A percentile compares a stretch with the other conserved stretches of the same genome.
phyloP scores from a whole-genome alignment of 345 rosid species.

The Salix purpurea region DNA sequence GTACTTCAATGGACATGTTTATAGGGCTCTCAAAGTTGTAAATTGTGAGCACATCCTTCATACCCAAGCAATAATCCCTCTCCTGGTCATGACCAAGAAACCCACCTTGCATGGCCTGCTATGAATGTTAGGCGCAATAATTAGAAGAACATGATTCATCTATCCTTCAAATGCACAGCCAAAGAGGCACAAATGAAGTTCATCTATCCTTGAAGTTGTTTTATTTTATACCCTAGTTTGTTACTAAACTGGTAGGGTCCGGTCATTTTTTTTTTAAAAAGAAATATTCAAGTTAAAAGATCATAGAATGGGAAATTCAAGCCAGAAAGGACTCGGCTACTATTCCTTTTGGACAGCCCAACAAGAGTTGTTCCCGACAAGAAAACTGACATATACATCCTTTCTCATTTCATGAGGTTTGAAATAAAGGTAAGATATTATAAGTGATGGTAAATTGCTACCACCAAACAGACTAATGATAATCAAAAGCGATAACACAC shows the following conservation, averaged over 20 bases:
- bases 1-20: background rate
- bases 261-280: background rate
- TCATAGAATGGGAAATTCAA: background rate
- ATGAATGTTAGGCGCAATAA: background rate
- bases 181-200: background rate
- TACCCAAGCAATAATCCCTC: background rate
- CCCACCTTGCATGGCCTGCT: background rate
- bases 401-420: background rate
- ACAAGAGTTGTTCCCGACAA: background rate
- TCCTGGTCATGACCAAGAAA: background rate
- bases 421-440: background rate
- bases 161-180: background rate
- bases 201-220: background rate
- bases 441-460: background rate
- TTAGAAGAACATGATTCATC: background rate
- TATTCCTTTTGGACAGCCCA: background rate
- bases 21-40: background rate
- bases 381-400: background rate
- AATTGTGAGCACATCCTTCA: background rate
- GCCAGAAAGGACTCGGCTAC: no score
- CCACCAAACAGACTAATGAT: background rate
- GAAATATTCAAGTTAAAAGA: background rate
- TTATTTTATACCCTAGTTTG: background rate
- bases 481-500: background rate
- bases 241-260: background rate